Base-by-base conservation (phyloP, 2,329 filamentous ascomycete genomes). In the Fusarium brachygibbosum region DNA sequence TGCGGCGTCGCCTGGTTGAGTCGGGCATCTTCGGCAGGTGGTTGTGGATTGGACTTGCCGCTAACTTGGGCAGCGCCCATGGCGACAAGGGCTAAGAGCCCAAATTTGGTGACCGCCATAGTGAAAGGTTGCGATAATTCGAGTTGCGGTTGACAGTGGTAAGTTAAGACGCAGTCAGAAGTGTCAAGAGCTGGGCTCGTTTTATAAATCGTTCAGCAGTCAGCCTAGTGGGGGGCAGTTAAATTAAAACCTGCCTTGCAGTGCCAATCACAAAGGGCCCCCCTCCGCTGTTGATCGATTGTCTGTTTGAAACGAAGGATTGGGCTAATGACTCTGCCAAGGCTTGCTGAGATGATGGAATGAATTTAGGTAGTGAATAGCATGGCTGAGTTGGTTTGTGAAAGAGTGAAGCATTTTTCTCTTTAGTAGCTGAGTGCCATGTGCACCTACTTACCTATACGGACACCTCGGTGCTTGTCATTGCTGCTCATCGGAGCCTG, bases 11-110 rank as follows among this genome's bases (percentile, higher is more conserved):
- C 5, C 11, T 51, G 0, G 11, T 40, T 19, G 6, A 53, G 0
- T 2, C 35, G 3, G 5, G 69, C 38, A 2, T 14, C 10, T 12
- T 25, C 12, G 4, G 23, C 31, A 16, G 69, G 69, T 2, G 4
- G 1, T 86, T 87, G 77, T 87, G 11, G 0, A 10, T 28, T 12
- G 0, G 28, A n/a, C 21, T 8, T 37, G 5, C 13, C 32, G 13
- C 17, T 51, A 5, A 17, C 48, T 21, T 21, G 48, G 9, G 51
- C 51, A 1, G 31, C 14, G 11, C 23, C 68, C 21, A 55, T 12
- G 8, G 37, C 25, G 11, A 66, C 11, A 13, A 65, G 31, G 4
- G 46, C 21, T 21, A 49, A 21, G 6, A 65, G 19, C 5, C 35
- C 46, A 5, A 48, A 29, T 19, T 46, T 46, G 16, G 31, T 44